Percentiles rank a stretch among this genome's conserved stretches.
Conservation (phyloP, 257 asterid species). For the Penstemon newberryi region DNA sequence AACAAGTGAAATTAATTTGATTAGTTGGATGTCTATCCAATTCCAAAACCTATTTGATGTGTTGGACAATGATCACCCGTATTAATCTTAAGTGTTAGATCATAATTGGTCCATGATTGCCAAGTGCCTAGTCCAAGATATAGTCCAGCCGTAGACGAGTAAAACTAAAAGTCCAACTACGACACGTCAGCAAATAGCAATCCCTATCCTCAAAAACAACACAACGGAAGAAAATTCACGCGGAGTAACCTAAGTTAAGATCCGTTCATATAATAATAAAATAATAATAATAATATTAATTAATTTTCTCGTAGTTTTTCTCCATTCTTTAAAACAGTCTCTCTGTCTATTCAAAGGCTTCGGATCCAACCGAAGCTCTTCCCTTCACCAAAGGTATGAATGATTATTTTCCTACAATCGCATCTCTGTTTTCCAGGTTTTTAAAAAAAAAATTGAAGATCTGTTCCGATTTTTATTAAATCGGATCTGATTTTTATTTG, state of each 20-base stretch:
- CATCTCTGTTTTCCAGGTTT: not conserved
- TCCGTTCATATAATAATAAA: conserved; percentile 3
- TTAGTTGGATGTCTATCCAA: too few relatives aligned
- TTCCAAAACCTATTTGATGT: too few relatives aligned
- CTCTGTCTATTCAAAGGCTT: conserved; percentile 2
- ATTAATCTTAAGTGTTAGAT: not conserved
- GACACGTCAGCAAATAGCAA: not conserved
- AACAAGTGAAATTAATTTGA: too few relatives aligned
- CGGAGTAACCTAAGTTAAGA: not conserved
- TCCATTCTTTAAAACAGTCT: not conserved
- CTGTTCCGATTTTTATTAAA: not conserved
- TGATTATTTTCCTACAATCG: not conserved
- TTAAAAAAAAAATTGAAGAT: too few relatives aligned
- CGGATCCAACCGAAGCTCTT: conserved; percentile 32
- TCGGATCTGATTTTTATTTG: too few relatives aligned
- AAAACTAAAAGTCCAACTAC: not conserved
- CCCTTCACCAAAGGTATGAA: conserved; percentile 31
- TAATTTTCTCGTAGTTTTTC: too few relatives aligned
- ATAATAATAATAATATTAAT: too few relatives aligned
- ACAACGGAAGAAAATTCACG: not conserved
- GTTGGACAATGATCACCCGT: too few relatives aligned
- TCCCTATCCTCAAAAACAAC: not conserved
- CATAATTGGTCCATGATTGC: not conserved
- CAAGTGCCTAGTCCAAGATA: not conserved
- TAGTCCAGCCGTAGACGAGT: not conserved